Conservation (phyloP, 148 eudicot species). For the Nepenthes mirabilis region DNA sequence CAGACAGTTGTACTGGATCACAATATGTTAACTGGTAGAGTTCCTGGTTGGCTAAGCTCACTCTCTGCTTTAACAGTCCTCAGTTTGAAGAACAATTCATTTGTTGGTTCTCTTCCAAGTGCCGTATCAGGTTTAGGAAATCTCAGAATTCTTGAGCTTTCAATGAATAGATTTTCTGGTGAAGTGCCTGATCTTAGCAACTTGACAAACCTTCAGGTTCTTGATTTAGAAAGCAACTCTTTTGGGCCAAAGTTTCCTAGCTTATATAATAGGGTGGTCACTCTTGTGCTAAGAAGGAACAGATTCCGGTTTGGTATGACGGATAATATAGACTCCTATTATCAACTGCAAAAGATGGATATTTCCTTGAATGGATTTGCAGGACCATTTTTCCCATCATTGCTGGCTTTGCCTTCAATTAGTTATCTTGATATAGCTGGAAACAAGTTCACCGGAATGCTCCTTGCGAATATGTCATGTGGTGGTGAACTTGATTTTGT, state of each 20-base stretch:
- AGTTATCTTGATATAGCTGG: conserved; percentile 34
- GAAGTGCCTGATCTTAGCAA: conserved; percentile 37
- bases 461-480: conserved; percentile 32
- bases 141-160: conserved; percentile 43
- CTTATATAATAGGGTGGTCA: conserved; percentile 37
- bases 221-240: conserved; percentile 48
- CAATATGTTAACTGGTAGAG: conserved; percentile 39
- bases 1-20: conserved; percentile 62
- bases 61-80: conserved; percentile 36
- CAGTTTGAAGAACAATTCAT: conserved; percentile 63
- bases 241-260: conserved; percentile 74
- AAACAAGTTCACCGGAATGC: conserved; percentile 42
- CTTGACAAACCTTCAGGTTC: conserved; percentile 57
- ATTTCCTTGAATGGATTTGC: conserved; percentile 35
- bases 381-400: conserved; percentile 21
- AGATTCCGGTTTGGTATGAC: conserved; percentile 36
- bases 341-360: conserved; percentile 45
- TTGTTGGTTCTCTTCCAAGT: conserved; percentile 39
- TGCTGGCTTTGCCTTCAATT: conserved; percentile 41
- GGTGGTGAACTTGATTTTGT: conserved; percentile 31
- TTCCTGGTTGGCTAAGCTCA: conserved; percentile 42
- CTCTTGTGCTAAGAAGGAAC: conserved; percentile 48
- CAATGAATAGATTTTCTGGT: conserved; percentile 44
- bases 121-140: conserved; percentile 26
- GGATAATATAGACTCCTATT: conserved; percentile 19